These are phyloP conservation scores for Xylaria sp. DNA, from an alignment of 2,329 filamentous ascomycete genomes.

Conservation along the genomic window DNA sequence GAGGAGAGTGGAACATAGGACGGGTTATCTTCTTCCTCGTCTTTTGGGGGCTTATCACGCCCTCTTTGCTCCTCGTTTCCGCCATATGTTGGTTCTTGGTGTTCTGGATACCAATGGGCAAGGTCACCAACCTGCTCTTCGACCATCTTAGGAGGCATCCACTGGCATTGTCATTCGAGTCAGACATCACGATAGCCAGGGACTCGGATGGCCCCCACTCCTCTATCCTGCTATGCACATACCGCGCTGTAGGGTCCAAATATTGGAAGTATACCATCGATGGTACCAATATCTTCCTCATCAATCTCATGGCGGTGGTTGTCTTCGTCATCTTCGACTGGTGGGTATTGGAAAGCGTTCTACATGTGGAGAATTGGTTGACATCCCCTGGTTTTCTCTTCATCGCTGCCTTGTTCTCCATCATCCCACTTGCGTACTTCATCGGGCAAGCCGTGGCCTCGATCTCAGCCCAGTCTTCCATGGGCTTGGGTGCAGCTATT, in stretches of 20 bases:
- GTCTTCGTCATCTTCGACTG: constrained; percentile 95
- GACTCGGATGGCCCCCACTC: constrained; percentile 76
- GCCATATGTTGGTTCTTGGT: constrained; percentile 94
- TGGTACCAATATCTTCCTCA: constrained; percentile 98
- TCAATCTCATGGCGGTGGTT: constrained; percentile 95
- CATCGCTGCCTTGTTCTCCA: constrained; percentile 82
- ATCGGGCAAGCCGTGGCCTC: constrained; percentile 98
- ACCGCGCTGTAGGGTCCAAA: constrained; percentile 90
- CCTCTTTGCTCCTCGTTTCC: constrained; percentile 85
- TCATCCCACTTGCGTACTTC: constrained; percentile 97
- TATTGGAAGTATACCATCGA: constrained; percentile 99
- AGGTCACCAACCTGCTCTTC: constrained; percentile 88
- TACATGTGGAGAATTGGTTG: constrained; percentile 76
- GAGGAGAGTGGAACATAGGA: constrained; percentile 94
- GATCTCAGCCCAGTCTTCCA: constrained; percentile 97
- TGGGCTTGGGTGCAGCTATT: constrained; percentile 96
- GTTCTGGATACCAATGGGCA: constrained; percentile 98
- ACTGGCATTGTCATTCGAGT: constrained; percentile 91
- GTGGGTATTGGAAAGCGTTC: constrained; percentile 74
- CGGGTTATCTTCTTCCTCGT: constrained; percentile 95
- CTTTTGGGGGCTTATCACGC: constrained; percentile 93
- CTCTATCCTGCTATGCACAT: constrained; percentile 94
- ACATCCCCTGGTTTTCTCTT: constrained; percentile 90
- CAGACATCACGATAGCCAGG: constrained; percentile 80
- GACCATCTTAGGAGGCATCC: constrained; percentile 93